Evolutionary conservation across 31 red algal species (phyloP), one percentile per base, ranked within the genome.

Genomic region (Bonnemaisonia californica): DNA sequence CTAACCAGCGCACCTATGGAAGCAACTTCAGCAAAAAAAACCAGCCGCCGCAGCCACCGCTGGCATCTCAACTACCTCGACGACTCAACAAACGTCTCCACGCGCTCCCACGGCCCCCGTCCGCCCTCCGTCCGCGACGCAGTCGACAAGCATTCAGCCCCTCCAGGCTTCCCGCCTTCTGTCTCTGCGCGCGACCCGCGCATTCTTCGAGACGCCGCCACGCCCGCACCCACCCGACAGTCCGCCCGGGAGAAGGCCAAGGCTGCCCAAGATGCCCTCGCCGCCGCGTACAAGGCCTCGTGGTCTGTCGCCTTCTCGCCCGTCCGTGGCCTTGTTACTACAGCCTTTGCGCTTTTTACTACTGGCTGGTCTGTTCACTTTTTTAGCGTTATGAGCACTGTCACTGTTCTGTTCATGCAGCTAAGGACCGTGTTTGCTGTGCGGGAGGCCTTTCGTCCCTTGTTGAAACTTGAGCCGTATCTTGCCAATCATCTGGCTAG

Each of bases 261-360:
- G n/a, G 9, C 60, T 32, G 21, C 54, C 24, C 4, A 57, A 16
- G n/a, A 1, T 18, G 8, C 21, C 26, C 48, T 78, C 18, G 23
- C 28, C 13, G 30, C 32, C 32, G 78, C 87, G 3, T 90, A 90
- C 47, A 32, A 39, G n/a, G 30, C 62, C 16, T 82, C 89, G 19
- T 92, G 89, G 89, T 41, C 70, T n/a, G 75, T 80, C 3, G 89
- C 89, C n/a, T 79, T 84, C 39, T 76, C 81, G 35, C 89, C 89
- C 1, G n/a, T 85, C 22, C 79, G 81, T 22, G 36, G 67, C 8
- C 37, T 85, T 36, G 33, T 84, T 21, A 85, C 89, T 5, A 74
- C 75, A 12, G 74, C 62, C 3, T 92, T 92, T 45, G 74, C 74
- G 1, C 74, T 92, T 1, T 92, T 66, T 62, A 84, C 85, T 63